Base-by-base conservation (phyloP, 2,329 filamentous ascomycete species). In the Aureobasidium sp. region DNA sequence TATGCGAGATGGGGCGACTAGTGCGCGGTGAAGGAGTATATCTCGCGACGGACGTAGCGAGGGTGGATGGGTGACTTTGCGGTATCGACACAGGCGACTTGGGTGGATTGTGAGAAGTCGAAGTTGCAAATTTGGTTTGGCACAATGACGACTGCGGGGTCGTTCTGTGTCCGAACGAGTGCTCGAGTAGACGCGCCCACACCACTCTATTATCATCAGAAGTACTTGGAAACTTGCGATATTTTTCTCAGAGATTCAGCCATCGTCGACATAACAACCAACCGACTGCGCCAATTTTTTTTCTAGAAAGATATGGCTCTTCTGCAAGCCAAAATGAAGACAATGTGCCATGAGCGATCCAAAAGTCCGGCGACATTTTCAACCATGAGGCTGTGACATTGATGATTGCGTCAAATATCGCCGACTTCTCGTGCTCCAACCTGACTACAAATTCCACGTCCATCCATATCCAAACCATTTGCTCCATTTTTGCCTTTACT, bases 101-200 rank as follows among this genome's bases (percentile, higher is more conserved):
- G n/a, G 12, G 22, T 48, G 29, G 29, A 27, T 39, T 53, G 48
- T 44, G 59, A 61, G 48, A 52, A 61, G 56, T 61, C 31, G 41
- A 37, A 56, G 60, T 47, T 56, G 60, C 60, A 62, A 56, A 62
- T 62, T 62, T 55, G 39, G 58, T 36, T 8, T 42, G 25, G 22
- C 15, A 31, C 49, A 51, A 62, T 62, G 48, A 55, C 48, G 49
- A 61, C 29, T 45, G 60, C 60, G 49, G 60, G 60, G 60, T 55
- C 34, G 27, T 48, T 58, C 55, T 41, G 48, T 47, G 11, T 22
- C 15, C n/a, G 17, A 52, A 25, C 31, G 20, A 7, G n/a, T n/a
- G n/a, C n/a, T n/a, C 34, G 29, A n/a, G n/a, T 22, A 51, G 15
- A 5, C 12, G n/a, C 47, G 5, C 7, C 17, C 29, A 36, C 29